A percentile compares a stretch with the other conserved stretches of the same genome.
These are phyloP conservation scores for Thalassiosira ordinaria DNA, from an alignment of 352 stramenopile species.

Conservation along the genomic window DNA sequence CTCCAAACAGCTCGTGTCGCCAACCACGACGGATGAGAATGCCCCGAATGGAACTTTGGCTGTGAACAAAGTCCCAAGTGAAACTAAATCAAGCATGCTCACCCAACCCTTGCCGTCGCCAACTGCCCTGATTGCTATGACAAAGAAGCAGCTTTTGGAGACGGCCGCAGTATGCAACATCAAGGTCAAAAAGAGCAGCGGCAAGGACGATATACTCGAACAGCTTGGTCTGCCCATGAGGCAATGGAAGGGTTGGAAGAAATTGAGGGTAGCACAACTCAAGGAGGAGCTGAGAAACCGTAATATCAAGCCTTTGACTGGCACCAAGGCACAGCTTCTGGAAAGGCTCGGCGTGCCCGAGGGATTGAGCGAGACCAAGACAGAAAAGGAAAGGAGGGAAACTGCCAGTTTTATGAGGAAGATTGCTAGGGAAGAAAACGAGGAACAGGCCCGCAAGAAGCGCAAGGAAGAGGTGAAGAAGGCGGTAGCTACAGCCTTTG, in stretches of 20 bases:
- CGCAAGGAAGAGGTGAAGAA: neutral
- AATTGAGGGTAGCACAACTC: neutral
- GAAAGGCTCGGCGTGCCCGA: neutral
- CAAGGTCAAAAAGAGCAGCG: neutral
- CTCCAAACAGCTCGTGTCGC: no score
- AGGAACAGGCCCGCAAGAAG: no score
- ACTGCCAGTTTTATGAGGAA: neutral
- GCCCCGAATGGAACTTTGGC: no score
- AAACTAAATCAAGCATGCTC: neutral
- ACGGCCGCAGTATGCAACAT: neutral
- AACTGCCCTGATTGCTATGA: neutral
- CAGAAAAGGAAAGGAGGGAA: neutral
- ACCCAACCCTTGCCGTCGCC: neutral
- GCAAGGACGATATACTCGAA: neutral
- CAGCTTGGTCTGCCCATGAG: neutral
- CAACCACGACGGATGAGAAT: no score
- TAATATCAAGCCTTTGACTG: neutral
- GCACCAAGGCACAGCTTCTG: neutral
- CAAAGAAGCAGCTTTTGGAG: neutral
- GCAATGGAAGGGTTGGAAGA: neutral
- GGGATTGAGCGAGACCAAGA: neutral
- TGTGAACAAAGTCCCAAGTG: no score
- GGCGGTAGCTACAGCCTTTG: no score
- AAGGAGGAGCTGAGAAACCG: neutral
- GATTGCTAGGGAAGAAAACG: neutral